Evolutionary conservation across 2,329 filamentous ascomycete genomes (phyloP).

Genomic region (Colletotrichum gloeosporioides): DNA sequence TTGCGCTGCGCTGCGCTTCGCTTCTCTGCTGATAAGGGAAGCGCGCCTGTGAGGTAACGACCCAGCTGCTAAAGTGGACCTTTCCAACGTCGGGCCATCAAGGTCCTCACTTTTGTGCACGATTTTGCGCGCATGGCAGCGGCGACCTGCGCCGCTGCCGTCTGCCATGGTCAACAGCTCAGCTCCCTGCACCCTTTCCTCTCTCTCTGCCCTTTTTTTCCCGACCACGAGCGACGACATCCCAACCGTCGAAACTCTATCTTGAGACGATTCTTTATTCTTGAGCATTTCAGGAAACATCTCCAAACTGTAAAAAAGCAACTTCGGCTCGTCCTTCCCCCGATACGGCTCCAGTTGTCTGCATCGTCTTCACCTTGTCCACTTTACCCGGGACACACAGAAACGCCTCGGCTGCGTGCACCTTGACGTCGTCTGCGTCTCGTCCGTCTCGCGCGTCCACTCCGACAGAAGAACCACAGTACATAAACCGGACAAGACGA

Average conservation of each 20-base stretch:
- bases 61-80: slow-evolving; percentile 1
- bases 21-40: neutral
- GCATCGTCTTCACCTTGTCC: neutral
- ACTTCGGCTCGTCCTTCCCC: neutral
- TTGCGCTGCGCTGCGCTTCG: neutral
- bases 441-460: neutral
- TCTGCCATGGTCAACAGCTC: slow-evolving; percentile 5
- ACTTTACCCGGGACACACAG: neutral
- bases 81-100: slow-evolving; percentile 10
- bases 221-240: neutral
- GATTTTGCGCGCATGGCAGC: neutral
- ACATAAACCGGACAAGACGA: neutral
- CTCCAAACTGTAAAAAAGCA: neutral
- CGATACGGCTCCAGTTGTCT: neutral
- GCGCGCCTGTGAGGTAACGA: neutral
- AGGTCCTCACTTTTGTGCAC: slow-evolving; percentile 7
- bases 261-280: neutral
- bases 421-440: neutral
- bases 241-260: neutral
- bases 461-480: neutral
- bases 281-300: neutral
- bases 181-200: neutral
- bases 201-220: neutral
- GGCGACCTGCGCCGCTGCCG: neutral
- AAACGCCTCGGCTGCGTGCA: neutral